These are phyloP conservation scores for Pichiaceae sp. DNA, from an alignment of 1,139 yeast genomes.

Conservation along the genomic window DNA sequence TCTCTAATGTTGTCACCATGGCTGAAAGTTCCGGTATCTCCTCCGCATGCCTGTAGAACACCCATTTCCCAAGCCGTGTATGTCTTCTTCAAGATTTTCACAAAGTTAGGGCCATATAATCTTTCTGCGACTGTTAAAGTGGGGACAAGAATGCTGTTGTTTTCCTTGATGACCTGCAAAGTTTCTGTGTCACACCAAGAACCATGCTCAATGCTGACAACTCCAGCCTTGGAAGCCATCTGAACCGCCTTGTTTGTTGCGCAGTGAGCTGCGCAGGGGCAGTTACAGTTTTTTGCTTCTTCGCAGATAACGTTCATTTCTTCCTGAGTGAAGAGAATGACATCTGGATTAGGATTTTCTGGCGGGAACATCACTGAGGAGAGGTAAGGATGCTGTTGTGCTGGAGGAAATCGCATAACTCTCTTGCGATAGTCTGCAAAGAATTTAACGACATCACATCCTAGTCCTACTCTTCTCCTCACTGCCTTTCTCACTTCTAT, in stretches of 20 bases:
- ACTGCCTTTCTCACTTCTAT: slow-evolving; percentile 19
- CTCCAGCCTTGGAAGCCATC: slow-evolving; percentile 22
- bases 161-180: slow-evolving; percentile 9
- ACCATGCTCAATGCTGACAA: slow-evolving; percentile 17
- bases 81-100: slow-evolving; percentile 12
- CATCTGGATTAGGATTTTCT: slow-evolving; percentile 19
- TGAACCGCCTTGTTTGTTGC: slow-evolving; percentile 16
- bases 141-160: slow-evolving; percentile 17
- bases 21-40: slow-evolving; percentile 21
- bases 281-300: slow-evolving; percentile 18
- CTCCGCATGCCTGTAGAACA: slow-evolving; percentile 19
- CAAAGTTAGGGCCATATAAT: slow-evolving; percentile 13
- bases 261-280: slow-evolving; percentile 22
- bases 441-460: slow-evolving; percentile 20
- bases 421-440: slow-evolving; percentile 20
- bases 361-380: slow-evolving; percentile 20
- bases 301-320: slow-evolving; percentile 19
- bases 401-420: slow-evolving; percentile 20
- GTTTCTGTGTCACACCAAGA: slow-evolving; percentile 18
- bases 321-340: slow-evolving; percentile 17
- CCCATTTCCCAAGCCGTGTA: slow-evolving; percentile 17
- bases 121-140: slow-evolving; percentile 18
- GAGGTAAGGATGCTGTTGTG: slow-evolving; percentile 18
- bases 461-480: slow-evolving; percentile 18
- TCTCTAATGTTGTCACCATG: slow-evolving; percentile 21